Percentiles rank a stretch among this genome's conserved stretches.
Evolutionary conservation across 2,329 filamentous ascomycete species (phyloP).

Genomic region (Diaporthe australafricana): DNA sequence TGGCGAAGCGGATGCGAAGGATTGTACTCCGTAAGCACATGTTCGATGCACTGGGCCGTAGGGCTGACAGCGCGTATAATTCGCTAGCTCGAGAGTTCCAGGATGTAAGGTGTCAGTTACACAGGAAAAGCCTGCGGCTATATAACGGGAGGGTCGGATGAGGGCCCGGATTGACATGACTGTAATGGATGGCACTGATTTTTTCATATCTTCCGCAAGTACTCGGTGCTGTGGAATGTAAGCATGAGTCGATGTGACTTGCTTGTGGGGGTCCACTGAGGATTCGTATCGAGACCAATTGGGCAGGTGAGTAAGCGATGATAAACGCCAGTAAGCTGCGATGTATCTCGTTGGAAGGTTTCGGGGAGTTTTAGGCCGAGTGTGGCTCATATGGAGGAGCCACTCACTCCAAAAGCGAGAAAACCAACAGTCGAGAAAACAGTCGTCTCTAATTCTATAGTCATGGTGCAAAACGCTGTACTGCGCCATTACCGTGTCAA

Average conservation of each 20-base stretch:
- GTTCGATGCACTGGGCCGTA: conserved; percentile 30
- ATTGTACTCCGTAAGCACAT: conserved; percentile 26
- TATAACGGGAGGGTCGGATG: conserved; percentile 12
- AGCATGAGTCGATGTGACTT: not conserved
- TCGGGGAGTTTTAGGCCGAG: not conserved
- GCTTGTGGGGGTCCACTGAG: not conserved
- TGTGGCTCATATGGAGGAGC: not conserved
- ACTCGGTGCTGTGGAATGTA: not conserved
- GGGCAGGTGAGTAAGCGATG: conserved; percentile 1
- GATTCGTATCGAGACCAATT: conserved; percentile 15
- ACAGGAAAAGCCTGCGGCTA: conserved; percentile 3
- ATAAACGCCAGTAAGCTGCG: not conserved
- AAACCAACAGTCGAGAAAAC: not conserved
- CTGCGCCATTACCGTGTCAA: not conserved
- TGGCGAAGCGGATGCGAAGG: conserved; percentile 20
- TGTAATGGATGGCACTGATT: not conserved
- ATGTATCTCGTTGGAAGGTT: not conserved
- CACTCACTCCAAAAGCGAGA: not conserved
- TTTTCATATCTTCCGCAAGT: not conserved
- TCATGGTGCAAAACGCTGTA: not conserved
- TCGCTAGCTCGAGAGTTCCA: conserved; percentile 6
- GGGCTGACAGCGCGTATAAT: conserved; percentile 28
- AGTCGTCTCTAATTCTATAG: not conserved
- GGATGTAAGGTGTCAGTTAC: conserved; percentile 5
- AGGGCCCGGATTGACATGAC: conserved; percentile 3